phyloP scores from a whole-genome alignment of 805 yeast species.

The Metschnikowia koreensis region DNA sequence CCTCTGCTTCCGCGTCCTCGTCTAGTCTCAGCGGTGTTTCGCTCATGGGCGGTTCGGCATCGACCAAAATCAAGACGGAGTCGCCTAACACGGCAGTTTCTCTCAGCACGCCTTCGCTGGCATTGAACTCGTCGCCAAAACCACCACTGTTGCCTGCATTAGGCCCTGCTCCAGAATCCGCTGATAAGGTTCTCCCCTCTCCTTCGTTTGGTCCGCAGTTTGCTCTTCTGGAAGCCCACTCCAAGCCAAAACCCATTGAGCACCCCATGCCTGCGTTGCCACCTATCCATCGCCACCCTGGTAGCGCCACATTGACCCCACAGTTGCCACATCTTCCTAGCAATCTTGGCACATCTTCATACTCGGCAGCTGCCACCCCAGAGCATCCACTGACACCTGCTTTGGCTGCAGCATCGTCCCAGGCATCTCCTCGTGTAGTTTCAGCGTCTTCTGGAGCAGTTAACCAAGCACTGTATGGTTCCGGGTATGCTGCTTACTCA shows the following conservation, averaged over 20 bases:
- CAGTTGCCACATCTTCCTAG: conserved; percentile 27
- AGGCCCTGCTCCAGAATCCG: conserved; percentile 15
- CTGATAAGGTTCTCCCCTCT: conserved; percentile 27
- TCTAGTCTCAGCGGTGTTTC: conserved; percentile 26
- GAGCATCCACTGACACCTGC: conserved; percentile 3
- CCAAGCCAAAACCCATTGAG: conserved; percentile 8
- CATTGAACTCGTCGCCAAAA: conserved; percentile 25
- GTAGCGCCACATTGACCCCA: conserved; percentile 1
- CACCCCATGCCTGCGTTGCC: conserved; percentile 18
- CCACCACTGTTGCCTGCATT: conserved; percentile 37
- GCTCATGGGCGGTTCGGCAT: conserved; percentile 26
- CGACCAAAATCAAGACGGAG: neutral
- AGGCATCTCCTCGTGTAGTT: neutral
- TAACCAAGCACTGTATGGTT: conserved; percentile 1
- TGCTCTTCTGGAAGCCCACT: conserved; percentile 20
- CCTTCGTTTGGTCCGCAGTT: conserved; percentile 50
- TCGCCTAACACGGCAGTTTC: conserved; percentile 5
- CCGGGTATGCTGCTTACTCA: neutral
- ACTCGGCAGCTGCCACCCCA: conserved; percentile 9
- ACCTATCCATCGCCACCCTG: conserved; percentile 23
- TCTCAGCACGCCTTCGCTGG: conserved; percentile 40
- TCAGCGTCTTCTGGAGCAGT: neutral
- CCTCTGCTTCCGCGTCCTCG: neutral
- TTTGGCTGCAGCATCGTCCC: neutral
- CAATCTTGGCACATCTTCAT: conserved; percentile 6